Evolutionary conservation across 805 yeast species (phyloP).

Genomic region (Saccharomycopsis synnaedendra): DNA sequence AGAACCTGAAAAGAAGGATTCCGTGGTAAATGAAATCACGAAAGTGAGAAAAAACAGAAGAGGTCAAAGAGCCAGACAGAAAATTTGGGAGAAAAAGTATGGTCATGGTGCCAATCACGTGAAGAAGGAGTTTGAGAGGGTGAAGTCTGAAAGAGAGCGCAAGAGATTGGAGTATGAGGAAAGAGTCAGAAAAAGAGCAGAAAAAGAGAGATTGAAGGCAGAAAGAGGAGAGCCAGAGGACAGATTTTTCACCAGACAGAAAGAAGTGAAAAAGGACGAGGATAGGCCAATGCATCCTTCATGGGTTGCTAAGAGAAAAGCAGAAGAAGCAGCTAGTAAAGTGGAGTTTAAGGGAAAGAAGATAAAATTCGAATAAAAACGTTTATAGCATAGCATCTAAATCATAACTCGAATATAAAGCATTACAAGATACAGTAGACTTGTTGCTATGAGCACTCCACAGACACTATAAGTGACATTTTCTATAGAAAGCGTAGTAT

Average conservation of each 20-base stretch:
- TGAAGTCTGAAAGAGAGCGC: constrained; percentile 42
- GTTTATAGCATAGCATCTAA: too few species aligned
- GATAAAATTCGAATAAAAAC: constrained; percentile 48
- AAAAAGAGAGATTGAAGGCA: constrained; percentile 27
- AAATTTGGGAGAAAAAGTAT: constrained; percentile 89
- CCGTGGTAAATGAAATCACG: constrained; percentile 40
- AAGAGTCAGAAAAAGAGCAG: constrained; percentile 56
- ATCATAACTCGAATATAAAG: too few species aligned
- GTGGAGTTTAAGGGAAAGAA: constrained; percentile 78
- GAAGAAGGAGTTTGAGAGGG: constrained; percentile 46
- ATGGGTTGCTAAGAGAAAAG: constrained; percentile 83
- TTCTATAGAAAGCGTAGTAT: too few species aligned
- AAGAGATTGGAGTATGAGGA: constrained; percentile 60
- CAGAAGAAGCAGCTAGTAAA: constrained; percentile 52
- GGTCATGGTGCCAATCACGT: constrained; percentile 81
- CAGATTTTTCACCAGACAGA: constrained; percentile 3
- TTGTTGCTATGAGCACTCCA: too few species aligned
- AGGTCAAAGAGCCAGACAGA: constrained; percentile 95
- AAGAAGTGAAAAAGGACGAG: not conserved
- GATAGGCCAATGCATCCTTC: constrained; percentile 64
- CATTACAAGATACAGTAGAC: too few species aligned
- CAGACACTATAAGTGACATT: too few species aligned
- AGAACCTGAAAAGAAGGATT: constrained; percentile 34
- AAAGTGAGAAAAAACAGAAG: constrained; percentile 69
- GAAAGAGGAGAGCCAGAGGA: constrained; percentile 25